phyloP scores from a whole-genome alignment of 2,329 filamentous ascomycete genomes.

The Cladosporium cucumerinum region DNA sequence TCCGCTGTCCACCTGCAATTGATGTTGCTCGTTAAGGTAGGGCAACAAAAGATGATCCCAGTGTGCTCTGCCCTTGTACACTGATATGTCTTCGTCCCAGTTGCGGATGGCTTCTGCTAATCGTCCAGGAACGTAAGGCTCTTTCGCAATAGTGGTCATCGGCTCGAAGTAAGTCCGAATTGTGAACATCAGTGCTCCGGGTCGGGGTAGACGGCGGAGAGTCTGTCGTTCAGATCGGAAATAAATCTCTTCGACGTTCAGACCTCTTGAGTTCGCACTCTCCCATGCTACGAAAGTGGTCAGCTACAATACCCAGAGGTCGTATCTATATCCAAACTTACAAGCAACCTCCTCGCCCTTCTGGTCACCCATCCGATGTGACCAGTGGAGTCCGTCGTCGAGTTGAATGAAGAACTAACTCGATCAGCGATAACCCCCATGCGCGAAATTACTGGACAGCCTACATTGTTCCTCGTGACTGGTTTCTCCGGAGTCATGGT shows the following conservation, averaged over 20 bases:
- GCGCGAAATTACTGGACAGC: neutral
- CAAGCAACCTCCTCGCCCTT: conserved; percentile 7
- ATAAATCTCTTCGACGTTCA: conserved; percentile 9
- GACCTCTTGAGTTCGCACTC: conserved; percentile 3
- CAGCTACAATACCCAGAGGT: neutral
- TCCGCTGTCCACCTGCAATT: neutral
- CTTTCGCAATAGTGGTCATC: conserved; percentile 1
- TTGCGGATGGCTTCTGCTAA: conserved; percentile 9
- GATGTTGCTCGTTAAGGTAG: conserved; percentile 9
- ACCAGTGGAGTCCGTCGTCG: conserved; percentile 12
- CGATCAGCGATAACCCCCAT: neutral
- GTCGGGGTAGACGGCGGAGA: conserved; percentile 4
- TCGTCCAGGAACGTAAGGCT: conserved; percentile 7
- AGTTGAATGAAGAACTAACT: conserved; percentile 12
- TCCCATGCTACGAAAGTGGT: neutral
- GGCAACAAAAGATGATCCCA: conserved; percentile 11
- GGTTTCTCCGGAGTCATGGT: conserved; percentile 10
- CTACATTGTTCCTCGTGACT: conserved; percentile 12
- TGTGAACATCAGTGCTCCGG: conserved; percentile 9
- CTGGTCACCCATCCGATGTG: conserved; percentile 10
- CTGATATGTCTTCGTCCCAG: conserved; percentile 6
- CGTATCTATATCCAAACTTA: neutral
- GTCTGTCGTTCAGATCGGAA: conserved; percentile 13
- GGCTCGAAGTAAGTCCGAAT: conserved; percentile 13
- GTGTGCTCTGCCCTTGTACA: conserved; percentile 7